A percentile compares a stretch with the other conserved stretches of the same genome.
Evolutionary conservation across 768 basidiomycete genomes (phyloP).

Genomic region (Kwoniella pini): DNA sequence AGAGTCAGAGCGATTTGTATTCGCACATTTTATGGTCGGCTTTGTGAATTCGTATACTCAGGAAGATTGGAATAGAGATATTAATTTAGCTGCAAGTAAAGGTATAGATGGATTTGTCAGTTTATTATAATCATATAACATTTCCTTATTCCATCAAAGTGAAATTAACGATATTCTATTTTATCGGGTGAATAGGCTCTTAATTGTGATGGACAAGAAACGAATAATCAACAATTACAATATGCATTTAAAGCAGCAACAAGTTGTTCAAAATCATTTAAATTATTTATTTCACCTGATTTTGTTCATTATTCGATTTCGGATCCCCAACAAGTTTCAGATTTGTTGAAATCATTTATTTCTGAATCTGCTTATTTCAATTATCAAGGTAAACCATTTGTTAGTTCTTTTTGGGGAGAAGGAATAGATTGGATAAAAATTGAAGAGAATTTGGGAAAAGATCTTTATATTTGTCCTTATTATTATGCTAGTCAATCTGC

Average conservation of each 20-base stretch:
- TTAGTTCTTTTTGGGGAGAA: slow-evolving; percentile 53
- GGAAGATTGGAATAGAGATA: slow-evolving; percentile 40
- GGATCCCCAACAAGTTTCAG: slow-evolving; percentile 27
- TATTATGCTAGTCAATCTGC: slow-evolving; percentile 37
- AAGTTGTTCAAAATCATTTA: slow-evolving; percentile 40
- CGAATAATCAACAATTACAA: slow-evolving; percentile 45
- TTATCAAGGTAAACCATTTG: slow-evolving; percentile 46
- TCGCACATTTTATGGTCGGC: slow-evolving; percentile 54
- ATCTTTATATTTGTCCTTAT: slow-evolving; percentile 47
- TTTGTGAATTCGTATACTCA: slow-evolving; percentile 46
- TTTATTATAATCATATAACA: not conserved
- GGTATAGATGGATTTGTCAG: slow-evolving; percentile 48
- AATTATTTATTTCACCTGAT: slow-evolving; percentile 54
- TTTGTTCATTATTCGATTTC: slow-evolving; percentile 49
- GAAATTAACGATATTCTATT: too few relatives aligned
- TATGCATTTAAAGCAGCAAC: slow-evolving; percentile 45
- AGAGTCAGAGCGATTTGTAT: slow-evolving; percentile 24
- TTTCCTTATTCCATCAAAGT: not conserved
- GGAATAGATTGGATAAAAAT: slow-evolving; percentile 46
- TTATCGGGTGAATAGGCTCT: slow-evolving; percentile 23
- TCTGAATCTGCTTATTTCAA: slow-evolving; percentile 33
- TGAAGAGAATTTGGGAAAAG: slow-evolving; percentile 21
- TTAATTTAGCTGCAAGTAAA: slow-evolving; percentile 39
- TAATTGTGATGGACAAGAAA: slow-evolving; percentile 49
- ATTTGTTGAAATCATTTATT: slow-evolving; percentile 35